A percentile compares a stretch with the other conserved stretches of the same genome.
phyloP scores from a whole-genome alignment of 176 grass and related monocot species.

The Ensete ventricosum region DNA sequence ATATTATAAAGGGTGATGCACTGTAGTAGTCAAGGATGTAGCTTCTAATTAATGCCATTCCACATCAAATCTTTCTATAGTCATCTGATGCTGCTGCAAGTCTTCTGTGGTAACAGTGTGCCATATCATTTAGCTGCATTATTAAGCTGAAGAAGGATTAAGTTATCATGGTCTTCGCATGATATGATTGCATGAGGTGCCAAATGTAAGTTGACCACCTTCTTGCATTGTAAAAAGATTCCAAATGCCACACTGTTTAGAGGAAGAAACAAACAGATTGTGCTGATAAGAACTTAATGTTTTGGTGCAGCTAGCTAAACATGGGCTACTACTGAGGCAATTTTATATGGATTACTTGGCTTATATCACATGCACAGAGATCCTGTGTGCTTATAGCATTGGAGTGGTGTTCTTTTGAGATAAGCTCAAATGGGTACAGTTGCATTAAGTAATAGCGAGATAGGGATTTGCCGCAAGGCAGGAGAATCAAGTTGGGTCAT shows the following conservation, averaged over 20 bases:
- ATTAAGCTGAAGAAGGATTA: background rate
- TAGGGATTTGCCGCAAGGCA: background rate
- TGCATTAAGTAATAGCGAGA: background rate
- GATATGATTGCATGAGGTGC: background rate
- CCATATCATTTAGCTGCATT: background rate
- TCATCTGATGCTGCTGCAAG: background rate
- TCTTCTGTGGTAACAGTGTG: background rate
- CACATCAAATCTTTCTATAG: background rate
- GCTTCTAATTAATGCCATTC: too few relatives aligned
- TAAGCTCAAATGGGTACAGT: background rate
- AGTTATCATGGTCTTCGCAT: background rate
- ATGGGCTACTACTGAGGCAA: too few relatives aligned
- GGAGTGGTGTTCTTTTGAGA: background rate
- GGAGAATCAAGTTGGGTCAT: background rate
- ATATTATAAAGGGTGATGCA: too few relatives aligned
- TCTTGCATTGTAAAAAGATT: background rate
- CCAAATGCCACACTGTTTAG: background rate
- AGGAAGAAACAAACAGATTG: background rate
- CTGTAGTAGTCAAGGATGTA: too few relatives aligned
- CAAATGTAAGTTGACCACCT: too few relatives aligned
- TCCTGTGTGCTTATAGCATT: background rate
- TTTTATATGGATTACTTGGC: background rate
- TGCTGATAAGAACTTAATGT: background rate
- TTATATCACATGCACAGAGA: background rate
- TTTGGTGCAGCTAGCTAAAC: too few relatives aligned